Percentiles rank a stretch among this genome's conserved stretches.
These are phyloP conservation scores for Alectoria sarmentosa DNA, from an alignment of 495 filamentous ascomycete species.

Conservation along the genomic window DNA sequence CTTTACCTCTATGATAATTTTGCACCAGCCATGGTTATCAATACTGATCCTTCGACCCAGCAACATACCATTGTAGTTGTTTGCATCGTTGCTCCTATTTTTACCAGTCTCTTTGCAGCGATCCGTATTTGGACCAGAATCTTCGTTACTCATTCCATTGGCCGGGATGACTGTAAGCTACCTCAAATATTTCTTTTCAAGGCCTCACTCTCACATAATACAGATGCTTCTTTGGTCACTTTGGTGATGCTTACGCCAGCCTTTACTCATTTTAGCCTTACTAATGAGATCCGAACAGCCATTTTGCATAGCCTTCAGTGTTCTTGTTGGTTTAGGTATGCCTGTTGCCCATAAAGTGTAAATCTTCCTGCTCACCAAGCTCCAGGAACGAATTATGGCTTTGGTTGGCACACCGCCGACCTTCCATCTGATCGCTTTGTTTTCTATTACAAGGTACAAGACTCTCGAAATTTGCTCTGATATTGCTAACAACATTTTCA, in stretches of 20 bases:
- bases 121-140: slow-evolving; percentile 23
- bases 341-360: slow-evolving; percentile 2
- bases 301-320: slow-evolving; percentile 24
- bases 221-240: slow-evolving; percentile 20
- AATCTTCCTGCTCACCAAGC: neutral
- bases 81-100: slow-evolving; percentile 18
- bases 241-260: slow-evolving; percentile 10
- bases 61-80: slow-evolving; percentile 20
- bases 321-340: slow-evolving; percentile 25
- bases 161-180: slow-evolving; percentile 27
- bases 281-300: slow-evolving; percentile 13
- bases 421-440: neutral
- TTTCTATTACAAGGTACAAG: neutral
- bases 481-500: neutral
- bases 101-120: slow-evolving; percentile 22
- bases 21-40: no score
- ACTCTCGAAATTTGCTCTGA: neutral
- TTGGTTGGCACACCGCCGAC: neutral
- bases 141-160: slow-evolving; percentile 18
- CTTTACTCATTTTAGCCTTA: neutral
- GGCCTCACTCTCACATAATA: slow-evolving; percentile 9
- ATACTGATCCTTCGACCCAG: neutral
- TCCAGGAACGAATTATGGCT: slow-evolving; percentile 1
- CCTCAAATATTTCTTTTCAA: neutral
- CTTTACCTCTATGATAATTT: no score